These are phyloP conservation scores for Pyrenopolyporus hunteri DNA, from an alignment of 495 filamentous ascomycete species.

Conservation along the genomic window DNA sequence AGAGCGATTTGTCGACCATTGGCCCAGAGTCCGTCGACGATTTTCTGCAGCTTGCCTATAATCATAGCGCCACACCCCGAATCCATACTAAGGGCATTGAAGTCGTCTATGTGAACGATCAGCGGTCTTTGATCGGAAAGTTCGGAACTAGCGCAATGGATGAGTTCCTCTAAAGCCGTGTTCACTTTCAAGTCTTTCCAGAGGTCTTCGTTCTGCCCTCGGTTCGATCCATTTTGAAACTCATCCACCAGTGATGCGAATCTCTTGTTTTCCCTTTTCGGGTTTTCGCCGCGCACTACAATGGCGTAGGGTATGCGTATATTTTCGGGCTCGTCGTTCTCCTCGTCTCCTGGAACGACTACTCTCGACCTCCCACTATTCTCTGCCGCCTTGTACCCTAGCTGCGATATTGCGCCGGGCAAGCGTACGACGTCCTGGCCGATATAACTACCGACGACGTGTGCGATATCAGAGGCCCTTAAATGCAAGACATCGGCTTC, in stretches of 20 bases:
- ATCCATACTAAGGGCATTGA: constrained; percentile 71
- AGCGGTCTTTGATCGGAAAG: constrained; percentile 40
- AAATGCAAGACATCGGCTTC: constrained; percentile 79
- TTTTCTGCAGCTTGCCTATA: constrained; percentile 67
- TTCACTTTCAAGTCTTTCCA: constrained; percentile 54
- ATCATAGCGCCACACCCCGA: constrained; percentile 64
- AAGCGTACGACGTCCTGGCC: constrained; percentile 62
- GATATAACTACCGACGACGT: constrained; percentile 74
- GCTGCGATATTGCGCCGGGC: constrained; percentile 52
- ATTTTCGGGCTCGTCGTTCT: constrained; percentile 3
- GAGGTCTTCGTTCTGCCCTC: constrained; percentile 42
- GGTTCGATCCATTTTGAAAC: constrained; percentile 22
- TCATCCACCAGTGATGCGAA: constrained; percentile 37
- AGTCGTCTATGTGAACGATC: constrained; percentile 83
- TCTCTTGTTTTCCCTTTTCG: constrained; percentile 28
- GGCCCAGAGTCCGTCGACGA: constrained; percentile 71
- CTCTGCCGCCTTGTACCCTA: constrained; percentile 69
- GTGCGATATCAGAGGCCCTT: constrained; percentile 78
- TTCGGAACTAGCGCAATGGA: constrained; percentile 41
- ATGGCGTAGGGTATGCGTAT: constrained; percentile 3
- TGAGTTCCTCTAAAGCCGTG: constrained; percentile 47
- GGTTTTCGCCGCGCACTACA: constrained; percentile 22
- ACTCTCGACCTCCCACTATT: constrained; percentile 44
- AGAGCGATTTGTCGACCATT: constrained; percentile 73
- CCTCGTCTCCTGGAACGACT: constrained; percentile 16